Percentiles rank a stretch among this genome's conserved stretches.
Conservation (phyloP, 75 land plant species). For the Larix kaempferi region DNA sequence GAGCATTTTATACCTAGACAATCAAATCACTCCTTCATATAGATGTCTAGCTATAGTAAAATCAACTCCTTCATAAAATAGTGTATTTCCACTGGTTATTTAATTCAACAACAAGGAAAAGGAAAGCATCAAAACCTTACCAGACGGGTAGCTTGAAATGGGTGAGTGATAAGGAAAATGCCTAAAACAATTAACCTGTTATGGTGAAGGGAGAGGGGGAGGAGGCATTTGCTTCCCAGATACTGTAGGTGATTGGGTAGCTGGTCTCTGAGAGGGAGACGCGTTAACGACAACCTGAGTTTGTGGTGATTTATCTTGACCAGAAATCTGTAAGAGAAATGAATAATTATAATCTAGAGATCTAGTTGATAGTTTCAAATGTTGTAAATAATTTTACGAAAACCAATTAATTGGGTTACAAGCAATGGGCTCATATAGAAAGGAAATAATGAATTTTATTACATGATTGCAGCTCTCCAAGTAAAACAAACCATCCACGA, state of each 20-base stretch:
- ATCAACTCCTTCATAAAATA: neutral
- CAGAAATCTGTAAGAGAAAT: neutral
- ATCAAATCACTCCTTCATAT: too few relatives aligned
- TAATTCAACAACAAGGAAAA: too few relatives aligned
- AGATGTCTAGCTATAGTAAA: neutral
- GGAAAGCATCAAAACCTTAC: neutral
- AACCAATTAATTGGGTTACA: too few relatives aligned
- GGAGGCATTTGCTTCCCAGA: constrained; percentile 10
- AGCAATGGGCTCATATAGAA: too few relatives aligned
- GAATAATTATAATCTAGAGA: neutral
- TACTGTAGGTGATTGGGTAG: neutral
- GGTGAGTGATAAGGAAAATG: constrained; percentile 6
- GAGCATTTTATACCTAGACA: too few relatives aligned
- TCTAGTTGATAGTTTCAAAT: too few relatives aligned
- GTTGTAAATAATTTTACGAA: too few relatives aligned
- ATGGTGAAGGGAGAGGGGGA: neutral
- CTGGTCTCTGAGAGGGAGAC: neutral
- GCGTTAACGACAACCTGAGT: neutral
- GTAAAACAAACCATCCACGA: too few relatives aligned
- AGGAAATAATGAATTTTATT: too few relatives aligned
- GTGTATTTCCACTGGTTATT: neutral
- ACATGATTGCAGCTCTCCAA: too few relatives aligned
- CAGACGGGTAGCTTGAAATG: constrained; percentile 2
- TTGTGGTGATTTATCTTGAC: constrained; percentile 4
- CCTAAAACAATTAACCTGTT: neutral